These are phyloP conservation scores for Geotrichum citri-aurantii DNA, from an alignment of 1,139 yeast genomes.

Conservation along the genomic window DNA sequence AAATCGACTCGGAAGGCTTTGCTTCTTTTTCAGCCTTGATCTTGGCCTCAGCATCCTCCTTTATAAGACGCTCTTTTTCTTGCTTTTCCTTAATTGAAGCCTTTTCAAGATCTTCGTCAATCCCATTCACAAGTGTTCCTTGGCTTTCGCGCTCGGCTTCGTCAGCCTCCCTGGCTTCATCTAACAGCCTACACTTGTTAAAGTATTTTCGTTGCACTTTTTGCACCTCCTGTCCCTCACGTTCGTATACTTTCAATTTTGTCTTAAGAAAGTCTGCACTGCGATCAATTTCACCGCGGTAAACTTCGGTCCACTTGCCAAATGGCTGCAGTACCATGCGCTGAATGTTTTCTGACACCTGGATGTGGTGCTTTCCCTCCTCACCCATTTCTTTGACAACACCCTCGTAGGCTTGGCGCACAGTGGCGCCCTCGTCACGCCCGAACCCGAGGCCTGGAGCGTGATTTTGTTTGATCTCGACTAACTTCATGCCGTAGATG, in stretches of 20 bases:
- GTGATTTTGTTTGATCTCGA: constrained; percentile 38
- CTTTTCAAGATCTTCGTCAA: constrained; percentile 3
- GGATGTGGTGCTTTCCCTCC: constrained; percentile 64
- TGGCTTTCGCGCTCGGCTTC: constrained; percentile 1
- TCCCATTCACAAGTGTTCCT: constrained; percentile 3
- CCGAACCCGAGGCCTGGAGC: constrained; percentile 44
- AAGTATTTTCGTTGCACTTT: constrained; percentile 64
- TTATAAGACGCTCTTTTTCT: background rate
- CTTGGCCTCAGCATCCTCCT: background rate
- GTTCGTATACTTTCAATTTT: constrained; percentile 50
- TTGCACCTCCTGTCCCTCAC: constrained; percentile 45
- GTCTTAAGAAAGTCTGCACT: constrained; percentile 51
- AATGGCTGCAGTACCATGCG: constrained; percentile 64
- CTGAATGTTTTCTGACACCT: constrained; percentile 59
- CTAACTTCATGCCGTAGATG: constrained; percentile 55
- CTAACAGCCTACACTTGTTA: constrained; percentile 70
- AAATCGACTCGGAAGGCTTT: constrained; percentile 1
- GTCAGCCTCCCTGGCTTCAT: constrained; percentile 38
- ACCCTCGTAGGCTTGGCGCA: constrained; percentile 56
- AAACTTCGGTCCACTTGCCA: constrained; percentile 69
- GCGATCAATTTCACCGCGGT: constrained; percentile 58
- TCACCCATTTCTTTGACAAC: constrained; percentile 52
- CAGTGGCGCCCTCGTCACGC: constrained; percentile 44
- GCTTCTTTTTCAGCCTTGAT: background rate
- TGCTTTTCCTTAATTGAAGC: background rate